These are phyloP conservation scores for Raffaelea arxii DNA, from an alignment of 2,329 filamentous ascomycete genomes.

Conservation along the genomic window DNA sequence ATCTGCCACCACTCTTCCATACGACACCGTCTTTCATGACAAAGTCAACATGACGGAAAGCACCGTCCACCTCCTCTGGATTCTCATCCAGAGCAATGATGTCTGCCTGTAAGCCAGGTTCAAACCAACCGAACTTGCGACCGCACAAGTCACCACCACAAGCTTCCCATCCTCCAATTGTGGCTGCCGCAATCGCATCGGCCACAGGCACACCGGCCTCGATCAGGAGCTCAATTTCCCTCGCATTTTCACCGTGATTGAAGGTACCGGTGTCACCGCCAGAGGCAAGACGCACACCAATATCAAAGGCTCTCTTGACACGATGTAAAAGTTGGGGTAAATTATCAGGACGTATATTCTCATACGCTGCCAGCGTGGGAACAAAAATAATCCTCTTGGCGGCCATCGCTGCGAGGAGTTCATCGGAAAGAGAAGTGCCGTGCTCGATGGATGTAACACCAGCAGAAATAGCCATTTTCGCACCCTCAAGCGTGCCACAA, in stretches of 20 bases:
- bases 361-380: constrained; percentile 39
- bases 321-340: constrained; percentile 24
- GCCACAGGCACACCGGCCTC: constrained; percentile 38
- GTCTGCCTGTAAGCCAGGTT: constrained; percentile 36
- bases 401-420: constrained; percentile 32
- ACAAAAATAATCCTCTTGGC: constrained; percentile 37
- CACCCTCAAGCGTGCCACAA: constrained; percentile 28
- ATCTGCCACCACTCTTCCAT: constrained; percentile 32
- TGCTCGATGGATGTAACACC: constrained; percentile 40
- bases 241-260: constrained; percentile 39
- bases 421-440: constrained; percentile 25
- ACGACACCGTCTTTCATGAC: constrained; percentile 48
- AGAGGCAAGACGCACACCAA: constrained; percentile 38
- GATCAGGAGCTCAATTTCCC: constrained; percentile 45
- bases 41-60: constrained; percentile 38
- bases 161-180: constrained; percentile 43
- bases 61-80: constrained; percentile 27
- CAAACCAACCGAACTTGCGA: constrained; percentile 40
- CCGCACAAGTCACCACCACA: constrained; percentile 43
- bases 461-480: constrained; percentile 34
- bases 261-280: constrained; percentile 46
- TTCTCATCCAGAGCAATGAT: constrained; percentile 38
- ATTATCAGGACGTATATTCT: constrained; percentile 19
- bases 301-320: constrained; percentile 32
- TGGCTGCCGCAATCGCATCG: constrained; percentile 39